phyloP scores from a whole-genome alignment of 2,329 filamentous ascomycete species.

The Neonectria punicea region DNA sequence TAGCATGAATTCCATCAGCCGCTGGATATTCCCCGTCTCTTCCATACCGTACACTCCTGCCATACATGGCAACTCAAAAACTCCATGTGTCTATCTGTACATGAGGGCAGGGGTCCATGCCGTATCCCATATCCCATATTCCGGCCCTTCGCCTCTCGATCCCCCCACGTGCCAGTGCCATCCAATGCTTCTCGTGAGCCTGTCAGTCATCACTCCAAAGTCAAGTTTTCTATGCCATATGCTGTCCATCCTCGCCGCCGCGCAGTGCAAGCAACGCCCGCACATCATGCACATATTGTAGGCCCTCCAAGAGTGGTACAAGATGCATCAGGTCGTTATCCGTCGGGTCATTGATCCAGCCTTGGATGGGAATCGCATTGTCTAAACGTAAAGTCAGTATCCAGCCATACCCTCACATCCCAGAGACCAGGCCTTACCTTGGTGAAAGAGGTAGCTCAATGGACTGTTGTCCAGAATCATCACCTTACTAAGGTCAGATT shows the following conservation, averaged over 20 bases:
- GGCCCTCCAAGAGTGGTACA: constrained; percentile 88
- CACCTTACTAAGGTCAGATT: constrained; percentile 96
- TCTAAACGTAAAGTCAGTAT: constrained; percentile 63
- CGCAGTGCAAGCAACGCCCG: constrained; percentile 88
- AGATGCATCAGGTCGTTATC: constrained; percentile 95
- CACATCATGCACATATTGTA: constrained; percentile 97
- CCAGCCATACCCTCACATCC: neutral
- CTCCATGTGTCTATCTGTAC: constrained; percentile 34
- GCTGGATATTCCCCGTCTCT: constrained; percentile 18
- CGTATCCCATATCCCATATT: constrained; percentile 22
- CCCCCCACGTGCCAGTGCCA: constrained; percentile 25
- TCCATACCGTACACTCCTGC: constrained; percentile 26
- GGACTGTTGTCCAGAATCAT: constrained; percentile 99
- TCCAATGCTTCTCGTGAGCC: constrained; percentile 11
- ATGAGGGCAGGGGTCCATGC: constrained; percentile 26
- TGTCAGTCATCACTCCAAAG: constrained; percentile 24
- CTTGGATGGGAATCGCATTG: constrained; percentile 98
- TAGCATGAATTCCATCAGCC: constrained; percentile 30
- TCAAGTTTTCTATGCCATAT: constrained; percentile 54
- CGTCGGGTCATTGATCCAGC: constrained; percentile 98
- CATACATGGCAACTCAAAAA: constrained; percentile 27
- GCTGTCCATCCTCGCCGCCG: constrained; percentile 81
- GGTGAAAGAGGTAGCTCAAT: constrained; percentile 97
- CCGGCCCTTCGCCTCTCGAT: constrained; percentile 25
- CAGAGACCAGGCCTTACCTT: constrained; percentile 70